Evolutionary conservation across 768 basidiomycete species (phyloP).

Genomic region (Boletus edulis): DNA sequence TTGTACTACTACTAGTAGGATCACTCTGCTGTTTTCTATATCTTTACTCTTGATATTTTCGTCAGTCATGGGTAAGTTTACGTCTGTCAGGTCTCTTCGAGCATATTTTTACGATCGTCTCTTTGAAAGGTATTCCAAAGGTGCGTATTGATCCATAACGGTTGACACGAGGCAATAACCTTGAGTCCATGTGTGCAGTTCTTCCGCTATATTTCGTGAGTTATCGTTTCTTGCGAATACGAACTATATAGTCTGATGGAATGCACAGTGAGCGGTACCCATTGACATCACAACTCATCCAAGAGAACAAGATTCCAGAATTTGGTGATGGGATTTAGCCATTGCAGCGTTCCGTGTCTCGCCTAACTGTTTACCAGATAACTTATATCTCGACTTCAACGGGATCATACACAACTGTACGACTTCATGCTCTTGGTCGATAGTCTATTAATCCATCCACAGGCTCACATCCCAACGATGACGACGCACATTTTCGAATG

Average conservation of each 20-base stretch:
- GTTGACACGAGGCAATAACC: conserved; percentile 7
- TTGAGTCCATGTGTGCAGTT: conserved; percentile 55
- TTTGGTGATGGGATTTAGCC: conserved; percentile 59
- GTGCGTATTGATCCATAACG: conserved; percentile 33
- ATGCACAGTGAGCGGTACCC: conserved; percentile 87
- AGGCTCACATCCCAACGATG: conserved; percentile 96
- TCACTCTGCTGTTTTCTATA: conserved; percentile 1
- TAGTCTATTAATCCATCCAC: neutral
- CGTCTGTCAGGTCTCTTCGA: neutral
- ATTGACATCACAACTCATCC: conserved; percentile 94
- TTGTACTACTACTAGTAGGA: neutral
- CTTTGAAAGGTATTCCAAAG: conserved; percentile 58
- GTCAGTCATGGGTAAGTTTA: conserved; percentile 22
- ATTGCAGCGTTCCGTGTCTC: neutral
- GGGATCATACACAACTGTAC: conserved; percentile 84
- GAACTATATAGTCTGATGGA: conserved; percentile 11
- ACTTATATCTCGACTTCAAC: conserved; percentile 93
- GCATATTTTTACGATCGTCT: neutral
- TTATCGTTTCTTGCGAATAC: neutral
- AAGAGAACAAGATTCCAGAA: conserved; percentile 98
- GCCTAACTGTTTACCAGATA: conserved; percentile 48
- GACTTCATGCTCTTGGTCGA: neutral
- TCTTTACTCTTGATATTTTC: conserved; percentile 8
- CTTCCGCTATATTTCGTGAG: conserved; percentile 94
- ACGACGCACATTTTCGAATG: conserved; percentile 91